These are phyloP conservation scores for Saturnispora sekii DNA, from an alignment of 805 yeast genomes.

Conservation along the genomic window DNA sequence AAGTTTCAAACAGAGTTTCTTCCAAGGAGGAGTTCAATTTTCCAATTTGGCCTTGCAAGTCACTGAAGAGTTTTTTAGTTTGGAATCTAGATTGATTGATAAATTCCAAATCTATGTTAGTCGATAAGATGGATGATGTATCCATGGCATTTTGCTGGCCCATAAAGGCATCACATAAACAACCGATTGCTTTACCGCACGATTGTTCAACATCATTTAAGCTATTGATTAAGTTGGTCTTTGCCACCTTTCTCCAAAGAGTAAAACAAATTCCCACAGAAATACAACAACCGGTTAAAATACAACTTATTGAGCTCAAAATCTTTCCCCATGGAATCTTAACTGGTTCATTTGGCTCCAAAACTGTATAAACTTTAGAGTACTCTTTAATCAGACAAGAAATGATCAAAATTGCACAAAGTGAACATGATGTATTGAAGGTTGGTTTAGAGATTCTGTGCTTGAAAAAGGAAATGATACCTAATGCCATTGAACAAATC, in stretches of 20 bases:
- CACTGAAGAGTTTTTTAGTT: constrained; percentile 20
- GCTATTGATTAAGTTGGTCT: constrained; percentile 1
- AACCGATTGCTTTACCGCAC: constrained; percentile 40
- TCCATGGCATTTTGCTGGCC: constrained; percentile 28
- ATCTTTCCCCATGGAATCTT: constrained; percentile 47
- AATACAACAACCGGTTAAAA: constrained; percentile 47
- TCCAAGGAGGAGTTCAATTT: constrained; percentile 34
- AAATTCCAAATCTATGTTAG: not conserved
- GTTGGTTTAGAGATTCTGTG: constrained; percentile 57
- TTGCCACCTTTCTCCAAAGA: constrained; percentile 31
- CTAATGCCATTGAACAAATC: constrained; percentile 45
- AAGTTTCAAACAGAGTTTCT: constrained; percentile 57
- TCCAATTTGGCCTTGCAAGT: constrained; percentile 32
- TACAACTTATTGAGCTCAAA: constrained; percentile 45
- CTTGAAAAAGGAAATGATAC: constrained; percentile 59
- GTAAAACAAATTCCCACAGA: constrained; percentile 53
- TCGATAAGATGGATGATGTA: not conserved
- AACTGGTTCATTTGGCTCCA: constrained; percentile 21
- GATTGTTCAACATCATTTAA: constrained; percentile 26
- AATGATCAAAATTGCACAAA: constrained; percentile 62
- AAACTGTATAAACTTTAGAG: constrained; percentile 47
- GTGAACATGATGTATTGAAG: constrained; percentile 73
- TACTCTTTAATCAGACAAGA: constrained; percentile 61
- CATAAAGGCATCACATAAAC: constrained; percentile 32
- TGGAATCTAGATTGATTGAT: constrained; percentile 12